phyloP scores from a whole-genome alignment of 2,329 filamentous ascomycete genomes.

The Colletotrichum lini region DNA sequence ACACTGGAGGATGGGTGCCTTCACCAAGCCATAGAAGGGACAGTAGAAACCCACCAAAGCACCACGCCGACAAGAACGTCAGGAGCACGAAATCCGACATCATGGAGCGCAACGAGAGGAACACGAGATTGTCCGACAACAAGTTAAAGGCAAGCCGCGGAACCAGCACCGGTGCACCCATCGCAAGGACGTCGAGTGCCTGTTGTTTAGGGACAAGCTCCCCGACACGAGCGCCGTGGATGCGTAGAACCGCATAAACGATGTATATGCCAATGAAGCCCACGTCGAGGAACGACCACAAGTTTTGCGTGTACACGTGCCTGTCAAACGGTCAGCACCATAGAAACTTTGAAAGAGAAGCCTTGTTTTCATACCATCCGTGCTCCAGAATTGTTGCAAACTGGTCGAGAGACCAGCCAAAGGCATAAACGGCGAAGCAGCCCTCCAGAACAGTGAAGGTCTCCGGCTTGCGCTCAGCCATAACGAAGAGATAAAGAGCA shows the following conservation, averaged over 20 bases:
- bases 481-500: constrained; percentile 78
- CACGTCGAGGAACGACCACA: constrained; percentile 91
- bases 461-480: constrained; percentile 76
- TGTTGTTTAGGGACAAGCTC: constrained; percentile 70
- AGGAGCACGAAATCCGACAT: constrained; percentile 88
- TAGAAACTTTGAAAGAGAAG: background rate
- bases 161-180: constrained; percentile 83
- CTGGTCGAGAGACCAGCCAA: constrained; percentile 85
- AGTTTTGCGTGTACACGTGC: constrained; percentile 88
- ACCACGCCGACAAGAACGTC: constrained; percentile 83
- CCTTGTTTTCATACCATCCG: constrained; percentile 64
- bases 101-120: constrained; percentile 86
- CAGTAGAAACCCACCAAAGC: constrained; percentile 85
- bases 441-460: constrained; percentile 72
- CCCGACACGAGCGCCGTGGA: constrained; percentile 72
- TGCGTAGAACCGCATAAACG: constrained; percentile 76
- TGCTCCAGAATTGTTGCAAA: constrained; percentile 84
- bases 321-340: constrained; percentile 53
- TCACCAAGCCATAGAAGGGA: constrained; percentile 85
- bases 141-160: constrained; percentile 87
- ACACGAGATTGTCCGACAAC: constrained; percentile 87
- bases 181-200: constrained; percentile 83
- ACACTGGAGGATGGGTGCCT: constrained; percentile 71
- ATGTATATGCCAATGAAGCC: constrained; percentile 81
- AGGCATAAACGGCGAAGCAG: constrained; percentile 79